phyloP scores from a whole-genome alignment of 345 rosid species.

The Camelina laxa region DNA sequence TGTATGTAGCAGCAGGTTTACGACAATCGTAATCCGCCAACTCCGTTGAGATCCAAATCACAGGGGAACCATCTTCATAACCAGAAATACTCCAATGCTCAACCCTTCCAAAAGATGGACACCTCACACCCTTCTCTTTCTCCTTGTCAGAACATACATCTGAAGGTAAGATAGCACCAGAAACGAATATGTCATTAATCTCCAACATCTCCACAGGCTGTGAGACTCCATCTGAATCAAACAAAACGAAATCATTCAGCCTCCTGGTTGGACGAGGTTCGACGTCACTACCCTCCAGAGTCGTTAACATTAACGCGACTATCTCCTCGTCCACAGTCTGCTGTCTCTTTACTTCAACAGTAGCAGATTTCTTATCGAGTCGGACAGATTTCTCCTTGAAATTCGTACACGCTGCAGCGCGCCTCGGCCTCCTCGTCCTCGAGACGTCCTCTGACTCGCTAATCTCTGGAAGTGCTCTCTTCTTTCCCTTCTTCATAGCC shows the following conservation, averaged over 20 bases:
- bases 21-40: conserved; percentile 61
- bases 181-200: conserved; percentile 54
- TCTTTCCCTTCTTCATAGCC: conserved; percentile 37
- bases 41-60: conserved; percentile 68
- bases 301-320: conserved; percentile 50
- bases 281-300: conserved; percentile 46
- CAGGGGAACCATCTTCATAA: conserved; percentile 66
- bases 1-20: conserved; percentile 62
- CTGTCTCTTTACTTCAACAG: conserved; percentile 56
- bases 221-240: conserved; percentile 47
- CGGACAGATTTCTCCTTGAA: conserved; percentile 65
- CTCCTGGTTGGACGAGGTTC: conserved; percentile 56
- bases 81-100: conserved; percentile 74
- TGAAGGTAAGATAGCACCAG: conserved; percentile 58
- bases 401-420: conserved; percentile 77
- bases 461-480: conserved; percentile 44
- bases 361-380: conserved; percentile 47
- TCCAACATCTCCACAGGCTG: conserved; percentile 68
- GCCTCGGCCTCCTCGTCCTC: conserved; percentile 62
- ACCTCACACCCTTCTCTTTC: conserved; percentile 56
- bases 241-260: conserved; percentile 58
- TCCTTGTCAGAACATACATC: conserved; percentile 51
- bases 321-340: conserved; percentile 60
- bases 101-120: conserved; percentile 57
- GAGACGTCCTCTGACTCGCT: conserved; percentile 34